These are phyloP conservation scores for Urochloa ruziziensis DNA, from an alignment of 176 grass and related monocot species.

Conservation along the genomic window DNA sequence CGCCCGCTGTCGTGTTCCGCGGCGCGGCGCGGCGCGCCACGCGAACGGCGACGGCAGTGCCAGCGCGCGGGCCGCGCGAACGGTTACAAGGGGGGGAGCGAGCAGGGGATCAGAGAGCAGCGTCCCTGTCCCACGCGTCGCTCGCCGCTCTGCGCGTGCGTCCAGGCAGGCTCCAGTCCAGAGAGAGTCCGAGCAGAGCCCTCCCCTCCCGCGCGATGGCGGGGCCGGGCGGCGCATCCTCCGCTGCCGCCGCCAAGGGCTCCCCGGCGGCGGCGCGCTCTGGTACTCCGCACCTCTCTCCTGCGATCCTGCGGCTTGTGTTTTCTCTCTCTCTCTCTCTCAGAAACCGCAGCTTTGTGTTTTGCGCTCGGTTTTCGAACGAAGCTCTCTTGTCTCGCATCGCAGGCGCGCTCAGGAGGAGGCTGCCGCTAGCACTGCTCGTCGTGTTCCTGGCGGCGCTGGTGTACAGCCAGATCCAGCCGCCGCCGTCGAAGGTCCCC, in stretches of 20 bases:
- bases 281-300: neutral
- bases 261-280: neutral
- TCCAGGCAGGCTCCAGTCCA: neutral
- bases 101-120: neutral
- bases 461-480: constrained; percentile 13
- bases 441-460: neutral
- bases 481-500: constrained; percentile 19
- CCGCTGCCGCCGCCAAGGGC: neutral
- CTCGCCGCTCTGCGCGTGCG: neutral
- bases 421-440: neutral
- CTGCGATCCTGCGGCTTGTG: too few relatives aligned
- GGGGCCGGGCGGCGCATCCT: neutral
- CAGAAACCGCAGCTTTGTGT: too few relatives aligned
- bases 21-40: too few relatives aligned
- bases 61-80: neutral
- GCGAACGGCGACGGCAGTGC: too few relatives aligned
- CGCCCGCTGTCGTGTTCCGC: neutral
- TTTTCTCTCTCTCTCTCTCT: neutral
- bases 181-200: neutral
- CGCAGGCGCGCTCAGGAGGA: neutral
- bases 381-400: neutral
- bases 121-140: neutral
- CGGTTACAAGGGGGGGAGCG: too few relatives aligned
- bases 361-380: neutral
- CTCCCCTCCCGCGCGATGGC: neutral